These are phyloP conservation scores for Malus sylvestris DNA, from an alignment of 306 rosid genomes.

Conservation along the genomic window DNA sequence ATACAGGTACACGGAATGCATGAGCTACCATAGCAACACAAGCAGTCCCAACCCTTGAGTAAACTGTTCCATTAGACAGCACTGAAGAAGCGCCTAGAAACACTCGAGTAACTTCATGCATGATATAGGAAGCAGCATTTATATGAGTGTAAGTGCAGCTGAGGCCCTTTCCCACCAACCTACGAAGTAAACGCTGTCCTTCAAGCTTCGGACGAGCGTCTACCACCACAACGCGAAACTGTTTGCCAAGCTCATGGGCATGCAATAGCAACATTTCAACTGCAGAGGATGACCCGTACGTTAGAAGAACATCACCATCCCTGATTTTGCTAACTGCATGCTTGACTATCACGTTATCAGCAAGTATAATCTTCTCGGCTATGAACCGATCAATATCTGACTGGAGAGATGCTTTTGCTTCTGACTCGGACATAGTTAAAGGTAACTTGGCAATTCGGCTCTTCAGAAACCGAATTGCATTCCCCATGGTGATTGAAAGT, in stretches of 20 bases:
- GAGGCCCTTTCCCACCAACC: conserved; percentile 70
- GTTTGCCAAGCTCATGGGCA: conserved; percentile 73
- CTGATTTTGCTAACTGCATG: conserved; percentile 74
- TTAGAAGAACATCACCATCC: conserved; percentile 87
- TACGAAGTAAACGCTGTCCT: conserved; percentile 67
- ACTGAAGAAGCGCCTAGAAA: conserved; percentile 77
- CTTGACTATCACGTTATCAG: conserved; percentile 72
- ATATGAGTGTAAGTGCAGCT: conserved; percentile 78
- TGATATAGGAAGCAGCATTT: conserved; percentile 68
- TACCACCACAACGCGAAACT: conserved; percentile 71
- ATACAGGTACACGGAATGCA: conserved; percentile 72
- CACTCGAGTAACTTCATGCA: conserved; percentile 84
- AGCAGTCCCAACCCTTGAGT: conserved; percentile 88
- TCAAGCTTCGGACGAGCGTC: conserved; percentile 87
- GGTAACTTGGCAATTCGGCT: conserved; percentile 58
- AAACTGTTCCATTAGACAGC: conserved; percentile 77
- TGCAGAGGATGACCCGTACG: conserved; percentile 61
- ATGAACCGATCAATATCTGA: conserved; percentile 69
- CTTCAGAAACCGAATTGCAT: conserved; percentile 71
- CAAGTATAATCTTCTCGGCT: conserved; percentile 66
- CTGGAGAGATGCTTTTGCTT: conserved; percentile 61
- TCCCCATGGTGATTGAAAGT: conserved; percentile 85
- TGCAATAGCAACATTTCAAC: conserved; percentile 68
- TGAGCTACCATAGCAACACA: conserved; percentile 93
- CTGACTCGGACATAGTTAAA: conserved; percentile 45